phyloP scores from a whole-genome alignment of 2,329 filamentous ascomycete species.

The Ceratocystis albifundus region DNA sequence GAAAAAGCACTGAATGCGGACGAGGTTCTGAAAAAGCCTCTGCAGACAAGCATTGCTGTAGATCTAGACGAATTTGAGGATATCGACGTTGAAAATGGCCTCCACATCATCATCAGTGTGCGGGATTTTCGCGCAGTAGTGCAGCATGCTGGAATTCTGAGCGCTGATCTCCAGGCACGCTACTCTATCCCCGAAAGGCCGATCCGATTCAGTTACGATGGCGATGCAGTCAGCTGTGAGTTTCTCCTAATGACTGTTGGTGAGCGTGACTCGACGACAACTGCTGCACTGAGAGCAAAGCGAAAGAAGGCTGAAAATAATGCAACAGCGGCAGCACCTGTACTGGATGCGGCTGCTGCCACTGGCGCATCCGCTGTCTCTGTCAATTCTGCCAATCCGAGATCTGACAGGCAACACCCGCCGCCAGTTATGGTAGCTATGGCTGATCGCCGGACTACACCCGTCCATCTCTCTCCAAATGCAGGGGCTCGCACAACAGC shows the following conservation, averaged over 20 bases:
- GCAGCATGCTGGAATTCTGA: constrained; percentile 58
- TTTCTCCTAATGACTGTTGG: constrained; percentile 77
- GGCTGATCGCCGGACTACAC: not conserved
- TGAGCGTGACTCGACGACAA: constrained; percentile 40
- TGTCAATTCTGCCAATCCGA: not conserved
- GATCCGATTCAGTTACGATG: constrained; percentile 59
- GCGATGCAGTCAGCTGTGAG: constrained; percentile 58
- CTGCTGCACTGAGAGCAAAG: constrained; percentile 38
- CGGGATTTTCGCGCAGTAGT: constrained; percentile 75
- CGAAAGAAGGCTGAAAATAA: constrained; percentile 25
- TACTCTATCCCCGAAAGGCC: constrained; percentile 63
- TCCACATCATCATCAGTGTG: constrained; percentile 70
- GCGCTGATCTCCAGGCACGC: constrained; percentile 52
- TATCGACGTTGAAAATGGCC: constrained; percentile 59
- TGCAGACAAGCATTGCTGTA: constrained; percentile 68
- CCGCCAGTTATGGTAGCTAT: not conserved
- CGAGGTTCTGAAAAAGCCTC: constrained; percentile 65
- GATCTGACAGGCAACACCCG: not conserved
- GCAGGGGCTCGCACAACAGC: not conserved
- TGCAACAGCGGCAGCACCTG: constrained; percentile 21
- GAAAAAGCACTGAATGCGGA: constrained; percentile 61
- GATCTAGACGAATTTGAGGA: constrained; percentile 67
- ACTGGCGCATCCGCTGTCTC: constrained; percentile 19
- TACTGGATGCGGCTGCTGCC: constrained; percentile 26
- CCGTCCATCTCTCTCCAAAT: constrained; percentile 4